phyloP scores from a whole-genome alignment of 1,284 basidiomycete genomes.

The Fomitopsis betulina region DNA sequence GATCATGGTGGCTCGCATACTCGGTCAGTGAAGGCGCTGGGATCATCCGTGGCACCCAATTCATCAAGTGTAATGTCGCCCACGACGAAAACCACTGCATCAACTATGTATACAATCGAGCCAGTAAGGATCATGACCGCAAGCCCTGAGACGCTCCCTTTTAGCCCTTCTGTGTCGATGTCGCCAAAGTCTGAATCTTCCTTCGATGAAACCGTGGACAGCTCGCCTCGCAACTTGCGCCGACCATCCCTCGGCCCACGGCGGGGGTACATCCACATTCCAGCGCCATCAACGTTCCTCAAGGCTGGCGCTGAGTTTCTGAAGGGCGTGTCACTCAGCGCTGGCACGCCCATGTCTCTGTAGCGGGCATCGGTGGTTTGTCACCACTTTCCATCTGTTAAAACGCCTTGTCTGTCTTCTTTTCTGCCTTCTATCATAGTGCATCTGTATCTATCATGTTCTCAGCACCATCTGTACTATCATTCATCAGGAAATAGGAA shows the following conservation, averaged over 20 bases:
- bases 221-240: background rate
- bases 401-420: background rate
- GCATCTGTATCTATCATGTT: background rate
- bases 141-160: background rate
- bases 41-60: background rate
- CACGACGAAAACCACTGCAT: too few relatives aligned
- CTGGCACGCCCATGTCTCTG: constrained; percentile 5
- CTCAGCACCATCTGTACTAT: background rate
- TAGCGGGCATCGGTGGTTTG: background rate
- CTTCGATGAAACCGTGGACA: background rate
- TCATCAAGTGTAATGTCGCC: background rate
- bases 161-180: background rate
- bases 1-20: background rate
- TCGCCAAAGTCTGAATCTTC: background rate
- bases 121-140: background rate
- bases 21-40: background rate
- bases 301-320: constrained; percentile 38
- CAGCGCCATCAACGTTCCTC: constrained; percentile 5
- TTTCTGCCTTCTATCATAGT: background rate
- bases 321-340: constrained; percentile 31
- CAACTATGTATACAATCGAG: too few relatives aligned
- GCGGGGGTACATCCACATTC: background rate
- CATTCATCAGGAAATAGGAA: background rate
- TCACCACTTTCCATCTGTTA: background rate
- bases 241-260: background rate